Base-by-base conservation (phyloP, 202 grass and related monocot species). In the Dendrocalamus latiflorus region DNA sequence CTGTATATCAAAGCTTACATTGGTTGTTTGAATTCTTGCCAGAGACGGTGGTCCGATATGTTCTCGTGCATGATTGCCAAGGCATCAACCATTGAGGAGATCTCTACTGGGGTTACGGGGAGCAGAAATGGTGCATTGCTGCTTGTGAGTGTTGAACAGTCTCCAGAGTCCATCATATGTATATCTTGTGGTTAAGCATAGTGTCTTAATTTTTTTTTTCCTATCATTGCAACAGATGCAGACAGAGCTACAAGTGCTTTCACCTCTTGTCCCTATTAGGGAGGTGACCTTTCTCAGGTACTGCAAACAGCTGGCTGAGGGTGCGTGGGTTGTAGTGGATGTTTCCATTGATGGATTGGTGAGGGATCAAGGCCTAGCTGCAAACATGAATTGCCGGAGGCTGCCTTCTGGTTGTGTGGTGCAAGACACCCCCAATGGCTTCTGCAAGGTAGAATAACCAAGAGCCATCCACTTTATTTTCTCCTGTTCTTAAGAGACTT, bases 21-120 rank as follows among this genome's bases (percentile, higher is more conserved):
- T 68, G 10, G 4, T 81, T 54, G 30, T 68, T 73, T 88, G 53
- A 74, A 73, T 76, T 88, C 22, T 77, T 83, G 14, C 7, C 68
- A 98, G 95, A 61, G 57, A 39, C 81, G 80, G 36, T 98, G 95
- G 96, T 89, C 74, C 0, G 61, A 88, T 34, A 82, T 98, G 77
- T 98, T 98, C 74, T 94, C 93, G 47, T 93, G 80, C 73, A 89
- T 98, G 42, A 91, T 98, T 73, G 93, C 93, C 41, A 90, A 90
- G 78, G 68, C 87, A 16, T 87, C 89, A 5, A 89, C 67, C 36
- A 81, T 87, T 28, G 85, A 95, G 65, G 96, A 91, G 48, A 88
- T 98, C 65, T 87, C 87, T 37, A 21, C 69, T 48, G 93, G 96
- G 10, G 72, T 86, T 87, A 71, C 83, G 41, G 96, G 89, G 43